These are phyloP conservation scores for Usnea hakonensis DNA, from an alignment of 495 filamentous ascomycete species.

Conservation along the genomic window DNA sequence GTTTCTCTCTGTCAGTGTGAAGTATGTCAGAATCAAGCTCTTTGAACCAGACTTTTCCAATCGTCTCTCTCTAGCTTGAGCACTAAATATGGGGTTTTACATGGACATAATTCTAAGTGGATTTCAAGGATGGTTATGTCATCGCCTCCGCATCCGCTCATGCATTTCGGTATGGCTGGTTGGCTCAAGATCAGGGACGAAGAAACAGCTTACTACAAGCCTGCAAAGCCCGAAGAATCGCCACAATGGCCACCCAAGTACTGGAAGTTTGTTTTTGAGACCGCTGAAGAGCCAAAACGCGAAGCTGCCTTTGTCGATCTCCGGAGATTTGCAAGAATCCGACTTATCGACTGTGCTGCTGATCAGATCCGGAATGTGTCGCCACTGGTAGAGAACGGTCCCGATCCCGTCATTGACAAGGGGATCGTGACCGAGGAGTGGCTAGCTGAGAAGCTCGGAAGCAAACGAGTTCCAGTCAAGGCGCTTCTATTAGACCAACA, in stretches of 20 bases:
- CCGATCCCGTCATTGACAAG: conserved; percentile 82
- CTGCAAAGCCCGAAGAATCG: conserved; percentile 48
- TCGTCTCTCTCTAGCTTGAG: not conserved
- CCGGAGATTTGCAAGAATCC: conserved; percentile 66
- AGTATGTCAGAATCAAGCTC: not conserved
- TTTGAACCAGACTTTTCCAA: not conserved
- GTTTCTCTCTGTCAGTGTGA: not conserved
- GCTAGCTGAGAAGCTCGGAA: conserved; percentile 57
- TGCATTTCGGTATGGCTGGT: conserved; percentile 87
- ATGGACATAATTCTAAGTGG: not conserved
- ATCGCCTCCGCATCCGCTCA: conserved; percentile 73
- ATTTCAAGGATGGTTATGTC: conserved; percentile 49
- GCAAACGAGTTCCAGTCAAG: conserved; percentile 77
- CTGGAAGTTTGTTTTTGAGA: conserved; percentile 76
- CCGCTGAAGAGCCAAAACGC: conserved; percentile 49
- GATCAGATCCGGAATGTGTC: conserved; percentile 65
- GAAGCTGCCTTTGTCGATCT: conserved; percentile 80
- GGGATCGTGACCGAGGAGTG: conserved; percentile 66
- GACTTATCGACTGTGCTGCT: conserved; percentile 72
- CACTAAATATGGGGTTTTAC: not conserved
- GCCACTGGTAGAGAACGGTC: conserved; percentile 83
- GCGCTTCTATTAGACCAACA: conserved; percentile 78
- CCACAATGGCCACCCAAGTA: conserved; percentile 80
- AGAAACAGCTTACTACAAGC: conserved; percentile 69
- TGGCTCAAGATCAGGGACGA: conserved; percentile 82